Conservation (phyloP, 1,284 basidiomycete genomes). For the Xerocomus amazonicus region DNA sequence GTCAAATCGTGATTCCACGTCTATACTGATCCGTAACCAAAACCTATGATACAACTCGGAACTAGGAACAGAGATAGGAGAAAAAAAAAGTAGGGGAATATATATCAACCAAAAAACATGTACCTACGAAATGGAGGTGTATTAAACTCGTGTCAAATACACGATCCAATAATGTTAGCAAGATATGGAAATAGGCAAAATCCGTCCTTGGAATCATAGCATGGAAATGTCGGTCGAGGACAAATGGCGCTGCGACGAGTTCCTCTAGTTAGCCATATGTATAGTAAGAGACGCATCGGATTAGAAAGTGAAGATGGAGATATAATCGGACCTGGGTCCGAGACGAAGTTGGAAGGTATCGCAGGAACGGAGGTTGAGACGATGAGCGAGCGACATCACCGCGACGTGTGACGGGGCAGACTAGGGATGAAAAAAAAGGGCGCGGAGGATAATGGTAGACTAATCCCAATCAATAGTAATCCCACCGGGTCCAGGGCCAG, state of each 20-base stretch:
- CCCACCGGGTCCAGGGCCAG: slow-evolving; percentile 55
- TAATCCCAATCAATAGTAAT: slow-evolving; percentile 75
- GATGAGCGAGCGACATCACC: neutral
- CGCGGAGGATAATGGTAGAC: slow-evolving; percentile 5
- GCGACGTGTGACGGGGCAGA: neutral
- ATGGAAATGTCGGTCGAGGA: slow-evolving; percentile 15
- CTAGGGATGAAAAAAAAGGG: neutral
- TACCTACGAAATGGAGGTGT: slow-evolving; percentile 16
- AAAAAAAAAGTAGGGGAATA: neutral
- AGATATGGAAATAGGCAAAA: slow-evolving; percentile 19
- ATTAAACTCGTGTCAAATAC: slow-evolving; percentile 1
- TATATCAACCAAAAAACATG: neutral
- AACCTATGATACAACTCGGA: slow-evolving; percentile 3
- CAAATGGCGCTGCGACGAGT: slow-evolving; percentile 19
- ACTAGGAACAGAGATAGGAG: neutral
- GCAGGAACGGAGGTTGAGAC: slow-evolving; percentile 5
- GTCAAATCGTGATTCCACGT: slow-evolving; percentile 3
- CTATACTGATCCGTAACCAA: slow-evolving; percentile 11
- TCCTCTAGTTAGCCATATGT: slow-evolving; percentile 26
- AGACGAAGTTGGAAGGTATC: slow-evolving; percentile 18
- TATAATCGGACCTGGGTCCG: slow-evolving; percentile 7
- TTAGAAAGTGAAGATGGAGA: slow-evolving; percentile 4
- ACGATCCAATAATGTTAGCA: slow-evolving; percentile 28
- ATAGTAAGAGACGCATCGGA: slow-evolving; percentile 27
- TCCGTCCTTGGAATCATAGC: slow-evolving; percentile 15